phyloP scores from a whole-genome alignment of 1,284 basidiomycete genomes.

The Kalmanozyma brasiliensis region DNA sequence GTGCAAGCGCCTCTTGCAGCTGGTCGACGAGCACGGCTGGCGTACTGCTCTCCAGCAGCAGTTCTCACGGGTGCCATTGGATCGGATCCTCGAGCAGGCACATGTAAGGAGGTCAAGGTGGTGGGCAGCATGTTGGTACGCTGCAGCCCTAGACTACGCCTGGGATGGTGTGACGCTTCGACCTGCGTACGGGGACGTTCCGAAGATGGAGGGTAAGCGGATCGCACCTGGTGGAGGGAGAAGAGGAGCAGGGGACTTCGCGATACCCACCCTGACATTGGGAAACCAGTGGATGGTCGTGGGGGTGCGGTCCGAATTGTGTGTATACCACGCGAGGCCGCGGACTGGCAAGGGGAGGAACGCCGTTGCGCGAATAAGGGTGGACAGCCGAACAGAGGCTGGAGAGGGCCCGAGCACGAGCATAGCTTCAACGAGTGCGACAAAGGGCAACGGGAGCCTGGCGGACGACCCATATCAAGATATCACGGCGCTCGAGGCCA shows the following conservation, averaged over 20 bases:
- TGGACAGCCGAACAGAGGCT: constrained; percentile 1
- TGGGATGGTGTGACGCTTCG: constrained; percentile 18
- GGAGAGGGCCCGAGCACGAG: neutral
- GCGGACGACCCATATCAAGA: constrained; percentile 38
- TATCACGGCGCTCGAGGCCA: constrained; percentile 16
- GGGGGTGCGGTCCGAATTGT: constrained; percentile 24
- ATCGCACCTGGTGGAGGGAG: neutral
- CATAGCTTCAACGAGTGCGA: neutral
- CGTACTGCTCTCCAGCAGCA: neutral
- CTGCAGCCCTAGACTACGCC: neutral
- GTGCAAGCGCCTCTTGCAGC: constrained; percentile 1
- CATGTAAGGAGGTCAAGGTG: constrained; percentile 5
- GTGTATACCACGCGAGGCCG: constrained; percentile 4
- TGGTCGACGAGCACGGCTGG: constrained; percentile 38
- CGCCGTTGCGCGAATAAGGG: constrained; percentile 2
- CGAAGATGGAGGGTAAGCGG: neutral
- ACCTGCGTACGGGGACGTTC: constrained; percentile 1
- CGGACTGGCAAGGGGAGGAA: neutral
- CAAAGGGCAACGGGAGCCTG: neutral
- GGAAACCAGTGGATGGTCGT: constrained; percentile 15
- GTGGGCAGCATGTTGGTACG: constrained; percentile 22
- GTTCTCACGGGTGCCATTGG: neutral
- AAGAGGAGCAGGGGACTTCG: constrained; percentile 14
- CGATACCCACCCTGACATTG: constrained; percentile 19
- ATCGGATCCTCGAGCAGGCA: no score